Evolutionary conservation across 148 eudicot genomes (phyloP), one percentile per base, ranked within the genome.

Genomic region (Beta vulgaris): DNA sequence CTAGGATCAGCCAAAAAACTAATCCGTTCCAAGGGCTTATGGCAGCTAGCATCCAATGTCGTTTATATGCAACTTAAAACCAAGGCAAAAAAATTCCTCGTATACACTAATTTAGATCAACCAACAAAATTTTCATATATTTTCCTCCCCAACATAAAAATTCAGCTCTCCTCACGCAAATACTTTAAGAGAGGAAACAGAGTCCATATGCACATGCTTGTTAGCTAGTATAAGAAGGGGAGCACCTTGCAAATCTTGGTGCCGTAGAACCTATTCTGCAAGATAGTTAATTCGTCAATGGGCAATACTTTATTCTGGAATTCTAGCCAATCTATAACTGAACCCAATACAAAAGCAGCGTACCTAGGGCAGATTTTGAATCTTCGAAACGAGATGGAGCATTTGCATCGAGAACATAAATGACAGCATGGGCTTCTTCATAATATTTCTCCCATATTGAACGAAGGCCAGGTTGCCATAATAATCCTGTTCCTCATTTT

Each of bases 361-460:
- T 87, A 89, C 99, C 99, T 35, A 93, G 88, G 44, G 92, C 92
- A 75, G 93, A 89, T 81, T 91, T 93, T 58, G 98, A 91, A 81
- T 95, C 99, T 86, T 95, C 99, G 81, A 95, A 92, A 11, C 93
- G 92, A 53, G 94, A 84, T 43, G 99, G 96, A 72, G 80, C 74
- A 79, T 93, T 87, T 63, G 99, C 93, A 88, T 95, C 99, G 46
- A 95, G 85, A 40, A 95, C 96, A 88, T 84, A 95, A 61, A 95
- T 82, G 39, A 95, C 91, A 78, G 99, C 97, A 89, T 95, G 97
- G 69, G 99, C 97, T 88, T 95, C 99, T 81, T 95, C 99, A 82
- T 92, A 95, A 75, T 95, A 95, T 73, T 95, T 95, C 73, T 95
- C 99, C 99, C 99, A 95, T 46, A 95, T 95, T 4, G 99, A 92